phyloP scores from a whole-genome alignment of 2,329 filamentous ascomycete species.

The Grosmannia penicillata region DNA sequence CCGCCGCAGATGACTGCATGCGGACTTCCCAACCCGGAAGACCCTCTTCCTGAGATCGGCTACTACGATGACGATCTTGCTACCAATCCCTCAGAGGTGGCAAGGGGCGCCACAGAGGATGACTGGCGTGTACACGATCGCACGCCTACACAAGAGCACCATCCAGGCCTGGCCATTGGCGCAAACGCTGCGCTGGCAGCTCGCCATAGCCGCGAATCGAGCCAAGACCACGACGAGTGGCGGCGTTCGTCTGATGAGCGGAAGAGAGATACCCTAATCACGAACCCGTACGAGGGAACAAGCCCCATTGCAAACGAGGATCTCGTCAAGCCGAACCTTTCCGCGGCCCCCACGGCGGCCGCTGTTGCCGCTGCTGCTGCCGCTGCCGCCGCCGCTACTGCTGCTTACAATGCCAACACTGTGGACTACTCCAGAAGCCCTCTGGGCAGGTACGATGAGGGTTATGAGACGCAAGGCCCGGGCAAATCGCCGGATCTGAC shows the following conservation, averaged over 20 bases:
- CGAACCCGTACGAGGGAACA: slow-evolving; percentile 51
- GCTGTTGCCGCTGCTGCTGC: slow-evolving; percentile 21
- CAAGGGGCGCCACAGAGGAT: slow-evolving; percentile 42
- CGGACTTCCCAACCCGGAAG: slow-evolving; percentile 50
- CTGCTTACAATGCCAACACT: slow-evolving; percentile 5
- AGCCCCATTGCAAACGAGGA: slow-evolving; percentile 44
- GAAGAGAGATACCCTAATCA: slow-evolving; percentile 51
- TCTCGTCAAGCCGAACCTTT: slow-evolving; percentile 19
- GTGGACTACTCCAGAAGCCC: slow-evolving; percentile 38
- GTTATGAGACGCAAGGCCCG: slow-evolving; percentile 68
- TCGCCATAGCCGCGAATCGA: slow-evolving; percentile 38
- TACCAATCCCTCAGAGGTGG: slow-evolving; percentile 74
- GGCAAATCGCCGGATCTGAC: slow-evolving; percentile 38
- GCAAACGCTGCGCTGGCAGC: slow-evolving; percentile 32
- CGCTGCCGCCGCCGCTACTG: slow-evolving; percentile 6
- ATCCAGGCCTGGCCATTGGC: slow-evolving; percentile 38
- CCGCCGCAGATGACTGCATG: slow-evolving; percentile 48
- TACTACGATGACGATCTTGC: slow-evolving; percentile 49
- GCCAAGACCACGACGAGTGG: slow-evolving; percentile 49
- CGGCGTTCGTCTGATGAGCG: slow-evolving; percentile 45
- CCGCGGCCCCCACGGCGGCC: slow-evolving; percentile 18
- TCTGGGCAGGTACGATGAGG: slow-evolving; percentile 59
- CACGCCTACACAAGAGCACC: slow-evolving; percentile 20
- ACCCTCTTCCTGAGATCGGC: slow-evolving; percentile 61
- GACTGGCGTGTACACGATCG: slow-evolving; percentile 16